Percentiles rank a stretch among this genome's conserved stretches.
phyloP scores from a whole-genome alignment of 129 eudicot genomes.

The Chrysanthemum makinoi region DNA sequence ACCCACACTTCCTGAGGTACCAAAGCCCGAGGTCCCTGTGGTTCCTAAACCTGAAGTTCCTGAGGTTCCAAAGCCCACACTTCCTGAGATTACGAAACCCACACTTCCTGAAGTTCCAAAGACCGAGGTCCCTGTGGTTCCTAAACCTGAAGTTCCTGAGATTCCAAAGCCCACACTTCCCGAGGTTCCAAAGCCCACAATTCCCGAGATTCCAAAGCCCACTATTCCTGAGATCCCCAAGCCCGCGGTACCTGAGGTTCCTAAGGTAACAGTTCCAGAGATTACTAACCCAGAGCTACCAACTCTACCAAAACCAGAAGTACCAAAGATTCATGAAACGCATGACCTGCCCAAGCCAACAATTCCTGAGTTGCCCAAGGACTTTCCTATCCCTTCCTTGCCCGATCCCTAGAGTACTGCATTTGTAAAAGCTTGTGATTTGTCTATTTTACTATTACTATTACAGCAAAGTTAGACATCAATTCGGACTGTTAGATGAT shows the following conservation, averaged over 20 bases:
- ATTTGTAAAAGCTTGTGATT: neutral
- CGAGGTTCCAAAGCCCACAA: neutral
- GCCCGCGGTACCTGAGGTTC: neutral
- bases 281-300: constrained; percentile 27
- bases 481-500: neutral
- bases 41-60: no score
- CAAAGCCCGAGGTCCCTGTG: constrained; percentile 17
- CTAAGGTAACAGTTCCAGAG: constrained; percentile 6
- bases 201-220: constrained; percentile 32
- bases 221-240: constrained; percentile 3
- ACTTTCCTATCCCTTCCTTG: constrained; percentile 24
- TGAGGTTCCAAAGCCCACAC: no score
- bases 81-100: no score
- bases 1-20: constrained; percentile 17
- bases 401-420: constrained; percentile 23
- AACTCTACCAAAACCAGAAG: constrained; percentile 29
- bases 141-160: constrained; percentile 27
- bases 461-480: neutral
- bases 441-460: neutral
- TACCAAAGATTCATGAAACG: constrained; percentile 19
- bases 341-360: constrained; percentile 10
- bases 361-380: constrained; percentile 31
- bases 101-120: constrained; percentile 3
- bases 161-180: constrained; percentile 23
- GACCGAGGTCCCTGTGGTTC: constrained; percentile 4